These are phyloP conservation scores for Elongisporangium anandrum DNA, from an alignment of 352 stramenopile genomes.

Conservation along the genomic window DNA sequence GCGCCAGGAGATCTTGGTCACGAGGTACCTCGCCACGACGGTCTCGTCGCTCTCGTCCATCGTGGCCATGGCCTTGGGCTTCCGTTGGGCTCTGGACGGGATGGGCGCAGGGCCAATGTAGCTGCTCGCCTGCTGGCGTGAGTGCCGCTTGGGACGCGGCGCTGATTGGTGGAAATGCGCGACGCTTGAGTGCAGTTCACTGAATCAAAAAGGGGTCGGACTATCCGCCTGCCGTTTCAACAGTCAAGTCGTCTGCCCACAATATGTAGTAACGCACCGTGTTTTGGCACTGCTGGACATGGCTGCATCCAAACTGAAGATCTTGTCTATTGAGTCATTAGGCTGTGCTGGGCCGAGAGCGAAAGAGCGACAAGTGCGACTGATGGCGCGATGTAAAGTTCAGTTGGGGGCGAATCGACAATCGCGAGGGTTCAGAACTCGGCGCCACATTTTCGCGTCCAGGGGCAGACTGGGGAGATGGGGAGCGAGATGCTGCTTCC, in stretches of 20 bases:
- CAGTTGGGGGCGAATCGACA: not conserved
- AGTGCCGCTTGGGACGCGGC: not conserved
- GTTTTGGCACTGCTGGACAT: not conserved
- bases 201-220: conserved; percentile 1
- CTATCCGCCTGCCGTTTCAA: not conserved
- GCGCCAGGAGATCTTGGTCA: conserved; percentile 65
- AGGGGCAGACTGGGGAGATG: not conserved
- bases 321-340: not conserved
- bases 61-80: conserved; percentile 13
- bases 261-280: not conserved
- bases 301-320: not conserved
- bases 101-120: not conserved
- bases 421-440: not conserved
- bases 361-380: not conserved
- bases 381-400: not conserved
- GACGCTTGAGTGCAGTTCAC: not conserved
- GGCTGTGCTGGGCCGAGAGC: not conserved
- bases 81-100: not conserved
- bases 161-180: not conserved
- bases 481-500: not conserved
- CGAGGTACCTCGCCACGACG: conserved; percentile 64
- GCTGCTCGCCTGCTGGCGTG: not conserved
- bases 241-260: not conserved
- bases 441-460: not conserved
- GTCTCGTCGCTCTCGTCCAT: conserved; percentile 14